These are phyloP conservation scores for Ostreobium quekettii DNA, from an alignment of 139 green algal species.

Conservation along the genomic window DNA sequence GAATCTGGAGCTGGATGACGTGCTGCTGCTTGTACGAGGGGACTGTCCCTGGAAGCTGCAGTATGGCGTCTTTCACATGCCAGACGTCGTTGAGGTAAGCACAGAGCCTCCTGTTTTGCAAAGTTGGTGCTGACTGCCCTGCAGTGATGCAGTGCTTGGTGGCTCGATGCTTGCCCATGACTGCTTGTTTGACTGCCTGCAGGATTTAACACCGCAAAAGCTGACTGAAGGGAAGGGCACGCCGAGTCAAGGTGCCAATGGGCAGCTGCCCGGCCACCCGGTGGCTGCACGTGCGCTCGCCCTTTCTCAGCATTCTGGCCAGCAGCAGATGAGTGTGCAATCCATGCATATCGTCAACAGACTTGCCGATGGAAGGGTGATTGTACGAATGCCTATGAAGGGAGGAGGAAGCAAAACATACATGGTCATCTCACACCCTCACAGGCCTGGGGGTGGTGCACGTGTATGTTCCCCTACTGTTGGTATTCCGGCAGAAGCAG, in stretches of 20 bases:
- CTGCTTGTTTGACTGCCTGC: background rate
- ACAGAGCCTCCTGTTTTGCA: background rate
- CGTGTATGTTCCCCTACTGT: too few species aligned
- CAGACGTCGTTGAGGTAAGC: slow-evolving; percentile 9
- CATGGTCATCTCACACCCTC: too few species aligned
- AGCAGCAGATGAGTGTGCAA: too few species aligned
- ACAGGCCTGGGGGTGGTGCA: too few species aligned
- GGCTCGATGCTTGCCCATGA: background rate
- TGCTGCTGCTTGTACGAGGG: slow-evolving; percentile 7
- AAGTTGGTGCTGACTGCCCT: background rate
- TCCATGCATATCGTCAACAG: too few species aligned
- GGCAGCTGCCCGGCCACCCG: background rate
- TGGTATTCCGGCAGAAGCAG: too few species aligned
- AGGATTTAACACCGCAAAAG: background rate
- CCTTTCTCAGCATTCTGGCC: too few species aligned
- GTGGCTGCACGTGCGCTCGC: too few species aligned
- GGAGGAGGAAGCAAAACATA: too few species aligned
- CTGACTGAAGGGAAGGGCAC: background rate
- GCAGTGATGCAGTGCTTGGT: background rate
- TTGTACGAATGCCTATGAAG: too few species aligned
- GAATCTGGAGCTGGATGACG: slow-evolving; percentile 1
- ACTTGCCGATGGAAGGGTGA: too few species aligned
- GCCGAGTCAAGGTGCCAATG: background rate
- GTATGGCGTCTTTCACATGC: slow-evolving; percentile 2
- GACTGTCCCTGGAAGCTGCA: slow-evolving; percentile 9